A percentile compares a stretch with the other conserved stretches of the same genome.
Conservation (phyloP, 78 protist genomes). For the Dictyostelium firmibasis region DNA sequence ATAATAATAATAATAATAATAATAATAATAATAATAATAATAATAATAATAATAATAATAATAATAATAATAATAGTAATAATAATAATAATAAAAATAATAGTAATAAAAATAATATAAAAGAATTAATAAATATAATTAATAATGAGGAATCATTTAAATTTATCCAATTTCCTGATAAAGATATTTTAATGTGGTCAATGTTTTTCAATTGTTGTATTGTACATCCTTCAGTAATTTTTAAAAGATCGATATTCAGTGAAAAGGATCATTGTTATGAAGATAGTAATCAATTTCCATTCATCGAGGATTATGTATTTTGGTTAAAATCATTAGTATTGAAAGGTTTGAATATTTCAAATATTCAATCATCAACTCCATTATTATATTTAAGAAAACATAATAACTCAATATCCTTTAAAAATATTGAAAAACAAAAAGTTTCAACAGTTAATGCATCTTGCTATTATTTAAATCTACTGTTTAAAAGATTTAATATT, state of each 20-base stretch:
- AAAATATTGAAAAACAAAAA: slow-evolving; percentile 3
- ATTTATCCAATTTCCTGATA: slow-evolving; percentile 14
- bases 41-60: too few relatives aligned
- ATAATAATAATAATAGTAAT: too few relatives aligned
- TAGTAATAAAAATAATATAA: too few relatives aligned
- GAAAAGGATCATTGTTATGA: not conserved
- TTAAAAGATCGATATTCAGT: not conserved
- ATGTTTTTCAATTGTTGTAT: slow-evolving; percentile 67
- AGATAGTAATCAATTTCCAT: not conserved
- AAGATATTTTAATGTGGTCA: slow-evolving; percentile 23
- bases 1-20: too few relatives aligned
- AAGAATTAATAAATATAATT: not conserved
- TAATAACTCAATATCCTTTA: not conserved
- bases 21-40: too few relatives aligned
- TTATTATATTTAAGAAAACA: slow-evolving; percentile 36
- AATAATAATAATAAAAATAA: too few relatives aligned
- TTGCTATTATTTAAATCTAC: not conserved
- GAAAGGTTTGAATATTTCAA: not conserved
- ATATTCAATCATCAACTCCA: not conserved
- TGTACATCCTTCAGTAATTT: slow-evolving; percentile 71
- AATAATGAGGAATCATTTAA: not conserved
- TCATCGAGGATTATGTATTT: slow-evolving; percentile 50
- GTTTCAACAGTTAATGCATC: not conserved
- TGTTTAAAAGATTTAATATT: not conserved
- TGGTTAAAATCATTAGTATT: slow-evolving; percentile 33